Evolutionary conservation across 768 basidiomycete genomes (phyloP).

Genomic region (Boletus rex-veris): DNA sequence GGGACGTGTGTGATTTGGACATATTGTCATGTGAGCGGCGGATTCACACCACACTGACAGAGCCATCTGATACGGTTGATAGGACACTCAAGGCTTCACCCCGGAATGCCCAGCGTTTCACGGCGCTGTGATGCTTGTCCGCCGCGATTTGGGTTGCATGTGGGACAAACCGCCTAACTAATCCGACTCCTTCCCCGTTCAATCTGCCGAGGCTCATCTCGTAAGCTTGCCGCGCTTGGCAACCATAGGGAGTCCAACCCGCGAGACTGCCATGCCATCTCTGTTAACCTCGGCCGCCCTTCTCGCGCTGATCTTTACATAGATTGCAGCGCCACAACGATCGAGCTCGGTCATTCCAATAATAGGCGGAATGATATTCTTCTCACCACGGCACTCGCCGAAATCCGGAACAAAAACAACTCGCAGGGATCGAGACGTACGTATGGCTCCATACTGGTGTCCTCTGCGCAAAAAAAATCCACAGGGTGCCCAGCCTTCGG

Average conservation of each 20-base stretch:
- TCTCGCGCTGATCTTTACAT: constrained; percentile 14
- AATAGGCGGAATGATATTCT: constrained; percentile 3
- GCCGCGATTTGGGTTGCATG: constrained; percentile 8
- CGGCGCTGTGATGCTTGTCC: constrained; percentile 17
- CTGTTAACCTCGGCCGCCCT: constrained; percentile 5
- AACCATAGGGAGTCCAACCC: not conserved
- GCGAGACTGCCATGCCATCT: constrained; percentile 3
- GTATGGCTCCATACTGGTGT: not conserved
- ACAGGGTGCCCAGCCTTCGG: not conserved
- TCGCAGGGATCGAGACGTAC: not conserved
- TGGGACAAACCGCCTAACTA: not conserved
- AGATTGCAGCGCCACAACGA: constrained; percentile 13
- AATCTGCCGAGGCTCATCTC: constrained; percentile 7
- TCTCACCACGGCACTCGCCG: constrained; percentile 12
- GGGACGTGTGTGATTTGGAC: constrained; percentile 2
- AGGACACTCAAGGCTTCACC: constrained; percentile 11
- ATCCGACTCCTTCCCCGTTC: constrained; percentile 4
- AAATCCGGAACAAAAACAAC: constrained; percentile 8
- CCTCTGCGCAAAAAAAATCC: not conserved
- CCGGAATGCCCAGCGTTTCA: constrained; percentile 18
- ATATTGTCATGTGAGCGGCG: constrained; percentile 1
- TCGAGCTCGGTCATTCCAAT: constrained; percentile 5
- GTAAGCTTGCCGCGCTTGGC: constrained; percentile 13
- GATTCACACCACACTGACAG: constrained; percentile 18
- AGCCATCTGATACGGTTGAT: constrained; percentile 30